phyloP scores from a whole-genome alignment of 2,329 filamentous ascomycete genomes.

The Neofusicoccum parvum region DNA sequence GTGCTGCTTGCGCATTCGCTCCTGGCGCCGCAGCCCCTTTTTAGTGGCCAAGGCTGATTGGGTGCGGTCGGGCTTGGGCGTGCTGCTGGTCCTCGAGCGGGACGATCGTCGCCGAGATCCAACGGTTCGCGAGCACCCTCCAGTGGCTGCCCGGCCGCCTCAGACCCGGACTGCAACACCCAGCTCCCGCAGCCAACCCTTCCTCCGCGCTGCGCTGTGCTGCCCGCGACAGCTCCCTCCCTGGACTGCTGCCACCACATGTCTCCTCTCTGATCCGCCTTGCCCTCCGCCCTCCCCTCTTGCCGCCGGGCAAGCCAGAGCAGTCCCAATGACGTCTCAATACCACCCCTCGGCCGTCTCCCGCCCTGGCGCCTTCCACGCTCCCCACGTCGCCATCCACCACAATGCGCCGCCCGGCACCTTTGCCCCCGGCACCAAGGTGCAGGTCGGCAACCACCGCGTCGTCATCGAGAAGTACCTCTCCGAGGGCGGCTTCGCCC shows the following conservation, averaged over 20 bases:
- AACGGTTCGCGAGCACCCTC: slow-evolving; percentile 4
- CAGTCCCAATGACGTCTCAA: slow-evolving; percentile 38
- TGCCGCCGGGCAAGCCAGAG: slow-evolving; percentile 16
- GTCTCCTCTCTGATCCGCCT: slow-evolving; percentile 20
- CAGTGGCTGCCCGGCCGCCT: slow-evolving; percentile 7
- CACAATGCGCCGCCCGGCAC: slow-evolving; percentile 64
- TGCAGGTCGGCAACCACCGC: slow-evolving; percentile 89
- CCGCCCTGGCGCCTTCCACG: slow-evolving; percentile 39
- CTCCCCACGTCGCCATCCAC: slow-evolving; percentile 29
- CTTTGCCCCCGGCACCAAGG: slow-evolving; percentile 91
- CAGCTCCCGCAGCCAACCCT: slow-evolving; percentile 13
- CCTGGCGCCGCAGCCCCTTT: slow-evolving; percentile 14
- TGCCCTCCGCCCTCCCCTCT: slow-evolving; percentile 9
- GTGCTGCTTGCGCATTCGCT: slow-evolving; percentile 1
- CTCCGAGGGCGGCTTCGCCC: slow-evolving; percentile 96
- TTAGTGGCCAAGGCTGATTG: slow-evolving; percentile 17
- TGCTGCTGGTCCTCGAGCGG: slow-evolving; percentile 16
- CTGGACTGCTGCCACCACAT: slow-evolving; percentile 10
- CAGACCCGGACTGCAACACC: slow-evolving; percentile 12
- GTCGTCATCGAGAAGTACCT: slow-evolving; percentile 97
- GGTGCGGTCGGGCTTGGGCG: slow-evolving; percentile 13
- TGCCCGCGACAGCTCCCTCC: slow-evolving; percentile 7
- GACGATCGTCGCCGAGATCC: slow-evolving; percentile 19
- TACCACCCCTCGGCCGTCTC: slow-evolving; percentile 38
- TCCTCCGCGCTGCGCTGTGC: slow-evolving; percentile 4